Conservation (phyloP, 2,329 filamentous ascomycete genomes). For the Penicillium paneum region DNA sequence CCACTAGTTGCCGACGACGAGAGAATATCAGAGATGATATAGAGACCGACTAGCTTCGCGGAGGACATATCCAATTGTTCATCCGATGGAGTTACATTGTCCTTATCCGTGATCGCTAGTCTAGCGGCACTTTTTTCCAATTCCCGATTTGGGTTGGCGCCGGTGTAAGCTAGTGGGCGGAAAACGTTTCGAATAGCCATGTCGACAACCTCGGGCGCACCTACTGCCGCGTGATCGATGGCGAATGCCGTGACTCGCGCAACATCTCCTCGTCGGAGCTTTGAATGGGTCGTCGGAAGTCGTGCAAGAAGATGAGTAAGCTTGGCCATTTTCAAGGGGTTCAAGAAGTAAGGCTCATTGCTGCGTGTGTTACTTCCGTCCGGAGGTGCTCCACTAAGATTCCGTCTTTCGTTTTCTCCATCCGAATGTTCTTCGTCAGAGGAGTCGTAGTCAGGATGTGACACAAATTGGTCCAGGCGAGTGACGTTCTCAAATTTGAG, state of each 20-base stretch:
- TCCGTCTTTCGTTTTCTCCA: slow-evolving; percentile 44
- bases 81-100: slow-evolving; percentile 32
- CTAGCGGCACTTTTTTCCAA: slow-evolving; percentile 29
- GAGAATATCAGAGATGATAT: slow-evolving; percentile 75
- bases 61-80: slow-evolving; percentile 63
- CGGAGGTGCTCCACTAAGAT: slow-evolving; percentile 40
- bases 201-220: slow-evolving; percentile 87
- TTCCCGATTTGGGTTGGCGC: slow-evolving; percentile 60
- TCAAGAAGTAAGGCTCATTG: slow-evolving; percentile 65
- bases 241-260: slow-evolving; percentile 84
- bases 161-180: slow-evolving; percentile 69
- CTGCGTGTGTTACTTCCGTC: slow-evolving; percentile 38
- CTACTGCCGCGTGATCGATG: slow-evolving; percentile 78
- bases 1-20: slow-evolving; percentile 72
- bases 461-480: slow-evolving; percentile 72
- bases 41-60: slow-evolving; percentile 75
- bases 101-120: slow-evolving; percentile 37
- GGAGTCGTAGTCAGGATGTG: slow-evolving; percentile 80
- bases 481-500: slow-evolving; percentile 81
- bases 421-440: slow-evolving; percentile 73
- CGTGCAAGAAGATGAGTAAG: slow-evolving; percentile 79
- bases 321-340: slow-evolving; percentile 79
- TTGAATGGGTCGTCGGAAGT: slow-evolving; percentile 70
- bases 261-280: slow-evolving; percentile 78
- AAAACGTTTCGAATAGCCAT: slow-evolving; percentile 80